Evolutionary conservation across 2,329 filamentous ascomycete species (phyloP).

Genomic region (Diaporthe sp.): DNA sequence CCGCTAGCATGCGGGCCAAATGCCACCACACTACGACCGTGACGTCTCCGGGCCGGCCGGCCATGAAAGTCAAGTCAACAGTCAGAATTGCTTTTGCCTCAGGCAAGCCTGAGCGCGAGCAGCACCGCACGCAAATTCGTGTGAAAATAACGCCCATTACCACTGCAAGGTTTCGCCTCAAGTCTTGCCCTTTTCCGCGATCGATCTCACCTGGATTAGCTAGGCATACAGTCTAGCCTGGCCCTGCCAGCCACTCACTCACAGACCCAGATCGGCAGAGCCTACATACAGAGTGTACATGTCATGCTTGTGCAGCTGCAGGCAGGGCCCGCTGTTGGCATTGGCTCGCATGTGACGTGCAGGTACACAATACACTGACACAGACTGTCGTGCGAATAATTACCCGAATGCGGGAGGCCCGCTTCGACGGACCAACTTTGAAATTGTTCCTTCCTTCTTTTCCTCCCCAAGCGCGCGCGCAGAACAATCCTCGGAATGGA

Average conservation of each 20-base stretch:
- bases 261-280: constrained; percentile 26
- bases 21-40: constrained; percentile 1
- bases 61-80: constrained; percentile 16
- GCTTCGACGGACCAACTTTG: background rate
- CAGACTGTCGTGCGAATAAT: constrained; percentile 8
- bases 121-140: background rate
- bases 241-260: constrained; percentile 10
- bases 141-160: background rate
- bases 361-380: constrained; percentile 2
- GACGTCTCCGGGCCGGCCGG: constrained; percentile 17
- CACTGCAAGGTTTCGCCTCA: constrained; percentile 12
- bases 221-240: background rate
- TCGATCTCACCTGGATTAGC: constrained; percentile 4
- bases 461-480: background rate
- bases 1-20: background rate
- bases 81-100: constrained; percentile 13
- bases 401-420: constrained; percentile 7
- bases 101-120: constrained; percentile 17
- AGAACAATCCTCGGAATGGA: background rate
- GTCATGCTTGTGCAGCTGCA: constrained; percentile 23
- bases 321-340: constrained; percentile 21
- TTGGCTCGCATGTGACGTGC: constrained; percentile 28
- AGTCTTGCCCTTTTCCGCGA: background rate
- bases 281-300: constrained; percentile 6
- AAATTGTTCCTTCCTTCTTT: constrained; percentile 1